These are phyloP conservation scores for Paramecium sexaurelia DNA, from an alignment of 73 alveolate genomes.

Conservation along the genomic window DNA sequence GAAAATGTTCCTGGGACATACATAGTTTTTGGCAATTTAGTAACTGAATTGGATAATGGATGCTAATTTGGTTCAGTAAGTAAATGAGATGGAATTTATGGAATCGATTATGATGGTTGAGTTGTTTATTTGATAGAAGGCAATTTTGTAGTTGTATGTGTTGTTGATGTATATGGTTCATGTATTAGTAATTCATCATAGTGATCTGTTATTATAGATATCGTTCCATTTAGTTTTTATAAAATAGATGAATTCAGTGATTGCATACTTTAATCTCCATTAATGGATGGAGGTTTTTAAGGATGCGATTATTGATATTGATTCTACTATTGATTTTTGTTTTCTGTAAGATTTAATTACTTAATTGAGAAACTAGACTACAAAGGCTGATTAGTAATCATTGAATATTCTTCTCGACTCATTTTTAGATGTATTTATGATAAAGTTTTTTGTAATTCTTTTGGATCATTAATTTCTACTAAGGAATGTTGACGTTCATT, in stretches of 20 bases:
- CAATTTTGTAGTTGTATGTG: not conserved
- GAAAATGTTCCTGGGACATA: conserved; percentile 20
- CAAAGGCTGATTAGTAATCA: not conserved
- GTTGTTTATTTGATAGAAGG: not conserved
- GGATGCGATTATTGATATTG: not conserved
- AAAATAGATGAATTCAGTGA: not conserved
- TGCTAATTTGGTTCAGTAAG: not conserved
- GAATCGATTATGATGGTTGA: not conserved
- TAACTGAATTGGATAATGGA: not conserved
- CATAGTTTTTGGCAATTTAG: conserved; percentile 28
- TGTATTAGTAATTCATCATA: not conserved
- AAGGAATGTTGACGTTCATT: conserved; percentile 5
- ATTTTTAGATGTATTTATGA: not conserved
- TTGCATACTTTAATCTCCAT: not conserved
- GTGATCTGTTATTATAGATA: conserved; percentile 18
- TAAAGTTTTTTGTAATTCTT: not conserved
- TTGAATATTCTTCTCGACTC: conserved; percentile 24
- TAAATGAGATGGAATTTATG: not conserved
- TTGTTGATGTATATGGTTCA: not conserved
- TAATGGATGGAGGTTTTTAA: not conserved
- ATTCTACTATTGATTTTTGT: not conserved
- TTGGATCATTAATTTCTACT: not conserved
- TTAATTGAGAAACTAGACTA: not conserved
- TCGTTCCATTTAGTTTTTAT: conserved; percentile 20
- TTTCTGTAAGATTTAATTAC: not conserved